phyloP scores from a whole-genome alignment of 176 grass and related monocot species.

The Coix lacrymajobi region DNA sequence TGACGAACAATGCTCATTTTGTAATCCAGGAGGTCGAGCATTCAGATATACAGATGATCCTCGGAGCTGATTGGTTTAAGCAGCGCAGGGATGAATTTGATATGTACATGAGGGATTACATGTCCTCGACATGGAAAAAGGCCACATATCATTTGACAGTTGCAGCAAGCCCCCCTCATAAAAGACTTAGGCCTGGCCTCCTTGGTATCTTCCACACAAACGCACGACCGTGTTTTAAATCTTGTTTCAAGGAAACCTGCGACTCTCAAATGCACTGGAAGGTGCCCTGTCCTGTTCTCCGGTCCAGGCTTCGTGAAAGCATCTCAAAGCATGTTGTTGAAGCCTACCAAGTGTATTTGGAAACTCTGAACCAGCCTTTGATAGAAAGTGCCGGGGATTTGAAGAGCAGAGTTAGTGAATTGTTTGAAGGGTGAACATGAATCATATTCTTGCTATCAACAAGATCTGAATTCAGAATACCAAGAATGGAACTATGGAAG shows the following conservation, averaged over 20 bases:
- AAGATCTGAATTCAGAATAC: background rate
- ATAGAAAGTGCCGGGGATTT: background rate
- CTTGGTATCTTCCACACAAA: background rate
- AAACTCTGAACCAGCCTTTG: background rate
- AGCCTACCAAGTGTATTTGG: background rate
- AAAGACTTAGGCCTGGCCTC: background rate
- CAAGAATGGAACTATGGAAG: background rate
- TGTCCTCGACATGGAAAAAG: slow-evolving; percentile 17
- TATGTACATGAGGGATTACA: slow-evolving; percentile 14
- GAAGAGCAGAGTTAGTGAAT: background rate
- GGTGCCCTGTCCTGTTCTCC: slow-evolving; percentile 10
- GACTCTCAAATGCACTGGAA: slow-evolving; percentile 19
- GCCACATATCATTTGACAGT: background rate
- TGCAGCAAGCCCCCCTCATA: background rate
- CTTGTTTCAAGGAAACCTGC: slow-evolving; percentile 9
- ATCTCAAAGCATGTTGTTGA: slow-evolving; percentile 2
- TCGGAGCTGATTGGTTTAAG: slow-evolving; percentile 19
- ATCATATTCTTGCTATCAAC: background rate
- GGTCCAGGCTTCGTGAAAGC: background rate
- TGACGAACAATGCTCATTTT: slow-evolving; percentile 31
- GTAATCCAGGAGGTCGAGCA: slow-evolving; percentile 25
- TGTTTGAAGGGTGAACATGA: slow-evolving; percentile 12
- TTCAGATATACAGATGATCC: background rate
- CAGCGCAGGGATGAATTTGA: background rate
- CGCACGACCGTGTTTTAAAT: background rate